Base-by-base conservation (phyloP, 441 rosid genomes). In the Macaranga tanarius region DNA sequence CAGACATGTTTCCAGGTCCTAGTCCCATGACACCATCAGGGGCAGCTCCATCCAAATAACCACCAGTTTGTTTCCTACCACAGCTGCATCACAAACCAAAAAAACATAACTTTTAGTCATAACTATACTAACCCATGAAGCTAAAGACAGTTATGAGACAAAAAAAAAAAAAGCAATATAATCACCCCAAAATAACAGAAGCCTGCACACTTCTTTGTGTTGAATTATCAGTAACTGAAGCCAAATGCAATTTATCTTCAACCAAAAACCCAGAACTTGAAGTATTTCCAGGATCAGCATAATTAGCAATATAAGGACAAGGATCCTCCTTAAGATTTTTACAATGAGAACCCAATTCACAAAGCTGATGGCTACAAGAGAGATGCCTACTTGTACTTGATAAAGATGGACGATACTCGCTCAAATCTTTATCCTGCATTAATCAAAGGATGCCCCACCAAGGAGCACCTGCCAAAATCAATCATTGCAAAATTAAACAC, bases 381-480 rank as follows among this genome's bases (percentile, higher is more conserved):
- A 90, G 52, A 42, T 71, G 85, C 75, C 77, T 84, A 83, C 95
- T 90, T 45, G 90, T 85, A 78, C 85, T 89, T 38, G 95, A 92
- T 57, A 68, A 72, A 45, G 95, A 85, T 61, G 92, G 96, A 65
- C 73, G 80, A 65, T 90, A 92, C 84, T 89, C 91, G 56, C 83
- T 86, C 47, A 92, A 58, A 77, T 88, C 96, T 81, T 79, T 89
- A 77, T 89, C 95, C 97, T 90, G 96, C 95, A 90, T 86, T 52
- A 52, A 88, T 81, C 54, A 90, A 84, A 51, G 10, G 16, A 84
- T 88, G 90, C 91, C 88, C 95, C 91, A 85, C 88, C 83, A 84
- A 77, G 92, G 87, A 87, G 92, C 95, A 92, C 90, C 96, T 88
- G 92, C 90, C 91, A 89, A 52, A 52, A 90, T 92, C 96, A 92